These are phyloP conservation scores for Platanus orientalis DNA, from an alignment of 164 flowering plant genomes.

Conservation along the genomic window DNA sequence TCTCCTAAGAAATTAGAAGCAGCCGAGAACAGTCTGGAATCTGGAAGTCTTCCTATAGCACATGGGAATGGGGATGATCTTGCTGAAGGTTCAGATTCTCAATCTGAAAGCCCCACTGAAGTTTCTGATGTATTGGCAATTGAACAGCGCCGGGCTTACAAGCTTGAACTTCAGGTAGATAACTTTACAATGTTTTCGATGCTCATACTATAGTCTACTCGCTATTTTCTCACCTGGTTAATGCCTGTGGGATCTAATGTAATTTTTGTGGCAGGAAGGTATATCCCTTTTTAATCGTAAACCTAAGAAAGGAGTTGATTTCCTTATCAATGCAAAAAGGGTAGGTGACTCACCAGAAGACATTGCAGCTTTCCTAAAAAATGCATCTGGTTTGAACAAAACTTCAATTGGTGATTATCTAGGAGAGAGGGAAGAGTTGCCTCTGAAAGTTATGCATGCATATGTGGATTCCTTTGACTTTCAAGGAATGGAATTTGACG, in stretches of 20 bases:
- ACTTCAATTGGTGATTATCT: conserved; percentile 93
- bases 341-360: conserved; percentile 89
- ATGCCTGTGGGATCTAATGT: conserved; percentile 27
- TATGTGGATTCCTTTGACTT: conserved; percentile 96
- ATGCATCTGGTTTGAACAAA: conserved; percentile 83
- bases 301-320: conserved; percentile 93
- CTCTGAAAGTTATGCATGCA: conserved; percentile 96
- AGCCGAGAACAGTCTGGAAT: conserved; percentile 53
- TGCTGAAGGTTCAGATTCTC: conserved; percentile 78
- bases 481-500: conserved; percentile 90
- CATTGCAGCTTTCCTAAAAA: conserved; percentile 77
- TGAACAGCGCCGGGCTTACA: conserved; percentile 99
- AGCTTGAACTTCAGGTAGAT: conserved; percentile 94
- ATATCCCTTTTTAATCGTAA: conserved; percentile 93
- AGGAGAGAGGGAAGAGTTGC: conserved; percentile 92
- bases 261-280: conserved; percentile 87
- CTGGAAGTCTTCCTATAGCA: conserved; percentile 38
- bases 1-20: conserved; percentile 59
- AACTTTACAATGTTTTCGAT: conserved; percentile 5
- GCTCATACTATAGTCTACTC: conserved; percentile 2
- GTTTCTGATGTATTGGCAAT: conserved; percentile 77
- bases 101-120: conserved; percentile 74
- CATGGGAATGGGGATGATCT: conserved; percentile 82
- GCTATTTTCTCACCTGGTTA: neutral
- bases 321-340: conserved; percentile 86